Conservation (phyloP, 2,329 filamentous ascomycete genomes). For the Nemania diffusa region DNA sequence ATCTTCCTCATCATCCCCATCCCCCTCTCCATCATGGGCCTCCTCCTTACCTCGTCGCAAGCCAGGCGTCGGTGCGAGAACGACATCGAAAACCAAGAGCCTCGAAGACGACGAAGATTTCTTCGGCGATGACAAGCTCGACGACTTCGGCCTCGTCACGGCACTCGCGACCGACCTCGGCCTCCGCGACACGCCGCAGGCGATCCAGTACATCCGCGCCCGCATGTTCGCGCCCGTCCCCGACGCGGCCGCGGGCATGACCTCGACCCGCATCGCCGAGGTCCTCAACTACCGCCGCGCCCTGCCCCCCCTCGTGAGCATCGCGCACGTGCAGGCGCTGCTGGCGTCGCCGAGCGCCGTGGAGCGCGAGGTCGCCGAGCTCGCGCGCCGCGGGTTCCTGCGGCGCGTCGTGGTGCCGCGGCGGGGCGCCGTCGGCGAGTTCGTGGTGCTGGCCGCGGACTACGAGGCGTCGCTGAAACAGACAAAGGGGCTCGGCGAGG, state of each 20-base stretch:
- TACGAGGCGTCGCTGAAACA: conserved; percentile 61
- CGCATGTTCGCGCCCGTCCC: conserved; percentile 74
- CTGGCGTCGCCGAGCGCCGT: conserved; percentile 70
- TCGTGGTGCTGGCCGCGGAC: conserved; percentile 67
- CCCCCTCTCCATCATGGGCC: conserved; percentile 40
- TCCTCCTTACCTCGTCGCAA: conserved; percentile 45
- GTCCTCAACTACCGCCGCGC: conserved; percentile 68
- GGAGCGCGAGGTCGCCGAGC: conserved; percentile 73
- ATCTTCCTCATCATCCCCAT: conserved; percentile 33
- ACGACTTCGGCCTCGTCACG: conserved; percentile 68
- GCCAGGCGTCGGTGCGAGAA: conserved; percentile 33
- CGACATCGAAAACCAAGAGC: conserved; percentile 34
- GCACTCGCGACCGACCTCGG: conserved; percentile 65
- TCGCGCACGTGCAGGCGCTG: conserved; percentile 73
- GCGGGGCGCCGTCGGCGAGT: conserved; percentile 71
- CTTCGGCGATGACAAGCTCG: conserved; percentile 59
- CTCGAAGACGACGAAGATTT: conserved; percentile 50
- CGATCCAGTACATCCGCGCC: conserved; percentile 69
- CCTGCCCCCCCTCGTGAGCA: conserved; percentile 72
- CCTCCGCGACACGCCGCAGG: conserved; percentile 71
- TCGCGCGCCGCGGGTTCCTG: conserved; percentile 66
- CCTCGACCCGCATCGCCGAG: conserved; percentile 70
- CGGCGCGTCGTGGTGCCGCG: conserved; percentile 72
- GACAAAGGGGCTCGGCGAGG: conserved; percentile 52
- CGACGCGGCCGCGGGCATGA: conserved; percentile 67